Percentiles rank a stretch among this genome's conserved stretches.
phyloP scores from a whole-genome alignment of 441 rosid genomes.

The Pelargonium australe region DNA sequence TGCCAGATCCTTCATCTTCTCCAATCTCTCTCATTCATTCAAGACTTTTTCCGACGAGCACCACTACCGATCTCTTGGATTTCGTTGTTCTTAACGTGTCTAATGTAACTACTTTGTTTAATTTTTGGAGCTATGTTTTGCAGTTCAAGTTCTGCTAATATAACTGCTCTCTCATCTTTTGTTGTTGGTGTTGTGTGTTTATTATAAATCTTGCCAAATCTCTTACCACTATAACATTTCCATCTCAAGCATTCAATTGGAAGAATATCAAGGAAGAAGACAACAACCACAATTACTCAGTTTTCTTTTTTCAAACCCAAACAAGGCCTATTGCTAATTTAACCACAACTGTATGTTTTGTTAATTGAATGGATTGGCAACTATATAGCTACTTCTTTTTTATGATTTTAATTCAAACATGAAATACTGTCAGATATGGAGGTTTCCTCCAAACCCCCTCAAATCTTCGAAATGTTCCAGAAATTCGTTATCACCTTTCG shows the following conservation, averaged over 20 bases:
- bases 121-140: background rate
- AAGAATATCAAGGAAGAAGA: constrained; percentile 40
- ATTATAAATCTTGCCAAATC: constrained; percentile 67
- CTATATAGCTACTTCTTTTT: constrained; percentile 7
- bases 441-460: too few species aligned
- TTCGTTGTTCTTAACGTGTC: too few species aligned
- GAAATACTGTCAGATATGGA: too few species aligned
- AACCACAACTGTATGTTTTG: constrained; percentile 24
- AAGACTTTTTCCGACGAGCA: too few species aligned
- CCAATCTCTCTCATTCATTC: too few species aligned
- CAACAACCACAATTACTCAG: constrained; percentile 32
- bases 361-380: constrained; percentile 16
- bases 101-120: too few species aligned
- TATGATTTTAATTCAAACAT: background rate
- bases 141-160: too few species aligned
- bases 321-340: constrained; percentile 23
- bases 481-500: too few species aligned
- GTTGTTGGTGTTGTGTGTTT: background rate
- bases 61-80: too few species aligned
- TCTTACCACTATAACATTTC: constrained; percentile 81
- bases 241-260: constrained; percentile 47
- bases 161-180: too few species aligned
- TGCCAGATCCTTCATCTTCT: too few species aligned
- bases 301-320: constrained; percentile 54
- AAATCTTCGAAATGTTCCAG: too few species aligned